Conservation (phyloP, 305 asterid species). For the Fraxinus xanthoxyloides region DNA sequence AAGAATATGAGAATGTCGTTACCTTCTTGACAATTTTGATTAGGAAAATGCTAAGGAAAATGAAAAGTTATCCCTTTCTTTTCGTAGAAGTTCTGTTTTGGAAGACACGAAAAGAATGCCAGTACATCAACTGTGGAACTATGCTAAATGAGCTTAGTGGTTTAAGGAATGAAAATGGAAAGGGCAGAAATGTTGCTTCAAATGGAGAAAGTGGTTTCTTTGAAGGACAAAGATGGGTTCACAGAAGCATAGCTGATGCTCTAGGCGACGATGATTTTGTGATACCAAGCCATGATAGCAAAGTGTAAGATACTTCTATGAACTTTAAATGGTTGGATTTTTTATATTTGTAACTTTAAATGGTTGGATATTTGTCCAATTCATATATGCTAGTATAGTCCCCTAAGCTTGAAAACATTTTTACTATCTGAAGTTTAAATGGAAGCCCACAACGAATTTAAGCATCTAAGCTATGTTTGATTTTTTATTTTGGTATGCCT, state of each 20-base stretch:
- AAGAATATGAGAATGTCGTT: conserved; percentile 75
- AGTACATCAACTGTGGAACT: conserved; percentile 72
- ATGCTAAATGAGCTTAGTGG: conserved; percentile 68
- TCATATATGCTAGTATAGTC: conserved; percentile 6
- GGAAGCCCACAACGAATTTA: neutral
- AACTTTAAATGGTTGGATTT: conserved; percentile 6
- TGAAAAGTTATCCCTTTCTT: conserved; percentile 87
- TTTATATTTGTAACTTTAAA: conserved; percentile 7
- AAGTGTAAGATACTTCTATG: conserved; percentile 45
- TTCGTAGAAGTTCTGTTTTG: conserved; percentile 75
- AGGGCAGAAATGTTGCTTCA: conserved; percentile 31
- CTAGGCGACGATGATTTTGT: conserved; percentile 88
- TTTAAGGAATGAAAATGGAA: conserved; percentile 37
- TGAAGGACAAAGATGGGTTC: conserved; percentile 55
- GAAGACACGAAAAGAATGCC: conserved; percentile 86
- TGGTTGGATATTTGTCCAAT: conserved; percentile 8
- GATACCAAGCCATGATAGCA: conserved; percentile 27
- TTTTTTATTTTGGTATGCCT: conserved; percentile 10
- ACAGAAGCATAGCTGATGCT: conserved; percentile 89
- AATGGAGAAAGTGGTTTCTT: conserved; percentile 48
- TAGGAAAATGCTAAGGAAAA: conserved; percentile 83
- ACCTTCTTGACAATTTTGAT: conserved; percentile 65
- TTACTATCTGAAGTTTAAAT: neutral
- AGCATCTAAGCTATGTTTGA: conserved; percentile 1
- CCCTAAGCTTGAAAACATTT: neutral